Evolutionary conservation across 441 rosid species (phyloP), one percentile per base, ranked within the genome.

Genomic region (Hura crepitans): DNA sequence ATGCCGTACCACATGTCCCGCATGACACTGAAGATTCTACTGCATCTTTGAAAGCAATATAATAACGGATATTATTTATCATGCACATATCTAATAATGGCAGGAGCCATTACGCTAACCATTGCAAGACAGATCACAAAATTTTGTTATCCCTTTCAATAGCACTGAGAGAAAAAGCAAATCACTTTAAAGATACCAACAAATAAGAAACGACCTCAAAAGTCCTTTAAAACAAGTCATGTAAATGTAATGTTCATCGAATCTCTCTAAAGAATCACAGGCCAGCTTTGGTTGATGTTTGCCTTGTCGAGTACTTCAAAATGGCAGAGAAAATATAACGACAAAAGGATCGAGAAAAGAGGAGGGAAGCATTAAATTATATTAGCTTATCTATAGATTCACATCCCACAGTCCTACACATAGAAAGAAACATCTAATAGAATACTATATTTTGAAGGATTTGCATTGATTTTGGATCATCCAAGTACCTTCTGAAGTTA

Each of bases 1-100:
- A 92, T 35, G 77, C 70, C 30, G 83, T 71, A 79, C 97, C 90
- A 66, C 97, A 95, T 30, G 83, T 82, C 74, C 72, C 81, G 75
- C 99, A 95, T 43, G 90, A 58, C 50, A 89, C 65, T 50, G 89
- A 79, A 68, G 85, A 56, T 74, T 87, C 93, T 76, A 89, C 97
- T 91, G 93, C 85, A 81, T 46, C 63, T 65, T 50, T 46, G 53
- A 74, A 66, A 66, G 22, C 31, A 64, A 13, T 51, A 50, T 35
- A 75, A 31, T 30, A 62, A 54, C 43, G 49, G n/a, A 30, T 17
- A 68, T 28, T 51, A 71, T 8, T 14, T 71, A 49, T 15, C n/a
- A 63, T 2, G 20, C 5, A 60, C 11, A 72, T 58, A 37, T 23
- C n/a, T 5, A 47, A 43, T 56, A 39, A 66, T 56, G 23, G 62